phyloP scores from a whole-genome alignment of 2,329 filamentous ascomycete genomes.

The Talaromyces sp. region DNA sequence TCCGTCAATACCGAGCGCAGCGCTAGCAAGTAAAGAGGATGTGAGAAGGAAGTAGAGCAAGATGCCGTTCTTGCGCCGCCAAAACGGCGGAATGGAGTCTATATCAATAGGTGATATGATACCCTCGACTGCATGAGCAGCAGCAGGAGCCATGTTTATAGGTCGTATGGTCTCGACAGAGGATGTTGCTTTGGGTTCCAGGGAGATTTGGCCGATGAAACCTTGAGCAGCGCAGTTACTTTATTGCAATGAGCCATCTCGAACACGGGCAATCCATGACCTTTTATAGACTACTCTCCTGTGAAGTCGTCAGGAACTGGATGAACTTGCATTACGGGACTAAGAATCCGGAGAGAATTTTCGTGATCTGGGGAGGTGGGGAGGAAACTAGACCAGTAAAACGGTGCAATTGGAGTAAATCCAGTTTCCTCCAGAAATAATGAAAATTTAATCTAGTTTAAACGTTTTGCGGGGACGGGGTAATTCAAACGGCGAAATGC shows the following conservation, averaged over 20 bases:
- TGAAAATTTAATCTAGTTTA: not conserved
- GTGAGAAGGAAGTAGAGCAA: conserved; percentile 45
- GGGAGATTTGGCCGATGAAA: not conserved
- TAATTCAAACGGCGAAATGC: not conserved
- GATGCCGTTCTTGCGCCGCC: conserved; percentile 39
- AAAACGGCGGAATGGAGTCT: conserved; percentile 23
- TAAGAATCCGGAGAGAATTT: not conserved
- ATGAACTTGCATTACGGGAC: not conserved
- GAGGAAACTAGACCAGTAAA: not conserved
- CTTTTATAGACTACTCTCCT: not conserved
- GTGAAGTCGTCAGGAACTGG: not conserved
- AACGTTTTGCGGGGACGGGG: not conserved
- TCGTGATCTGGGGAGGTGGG: not conserved
- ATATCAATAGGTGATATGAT: conserved; percentile 25
- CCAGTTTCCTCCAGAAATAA: not conserved
- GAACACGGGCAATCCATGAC: not conserved
- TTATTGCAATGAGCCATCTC: not conserved
- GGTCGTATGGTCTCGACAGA: not conserved
- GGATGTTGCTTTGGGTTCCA: not conserved
- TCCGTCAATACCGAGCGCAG: conserved; percentile 43
- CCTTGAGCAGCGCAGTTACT: not conserved
- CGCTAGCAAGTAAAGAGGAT: conserved; percentile 42
- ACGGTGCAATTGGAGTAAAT: not conserved
- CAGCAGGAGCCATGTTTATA: conserved; percentile 24
- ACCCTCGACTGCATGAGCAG: conserved; percentile 24